Evolutionary conservation across 2,329 filamentous ascomycete genomes (phyloP), one percentile per base, ranked within the genome.

Genomic region (Gnomoniopsis smithogilvyi): DNA sequence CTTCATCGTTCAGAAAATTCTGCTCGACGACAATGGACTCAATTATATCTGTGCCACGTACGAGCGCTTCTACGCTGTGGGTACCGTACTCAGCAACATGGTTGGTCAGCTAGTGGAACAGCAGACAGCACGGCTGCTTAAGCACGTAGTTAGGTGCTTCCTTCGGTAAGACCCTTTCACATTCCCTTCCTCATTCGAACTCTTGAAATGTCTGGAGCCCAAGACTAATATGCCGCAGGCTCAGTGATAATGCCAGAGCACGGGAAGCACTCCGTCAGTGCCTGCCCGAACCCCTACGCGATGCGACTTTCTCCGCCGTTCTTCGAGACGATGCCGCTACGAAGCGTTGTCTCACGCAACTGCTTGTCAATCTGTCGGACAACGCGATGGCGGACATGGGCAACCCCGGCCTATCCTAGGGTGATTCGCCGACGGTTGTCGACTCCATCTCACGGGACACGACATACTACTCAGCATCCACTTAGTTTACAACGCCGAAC

Each of bases 21-120:
- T 99, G 54, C 84, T 99, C 2, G 95, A 99, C 70, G 95, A 99
- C 69, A 94, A 96, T 68, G 95, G 95, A 3, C 83, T 99, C 63
- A 95, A 95, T 69, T 99, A 99, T 75, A 99, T 99, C 60, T 99
- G 95, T 76, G 94, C 96, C 64, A 99, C 95, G 0, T 99, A 99
- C 69, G 95, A 99, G 79, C 86, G 95, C 21, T 99, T 99, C 76
- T 99, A 98, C 67, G 95, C 95, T 8, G 95, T 99, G 6, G 95
- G 95, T 6, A 99, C 95, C 1, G 95, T 99, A 6, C 80, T 99
- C 43, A 96, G 92, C 78, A 99, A 98, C 72, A 99, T 99, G 95
- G 95, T 99, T 59, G 92, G 90, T 55, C 94, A 98, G 76, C 84
- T 99, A 41, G 95, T 98, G 43, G 95, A 99, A 75, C 94, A 96